phyloP scores from a whole-genome alignment of 805 yeast genomes.

The Ogataea kodamae region DNA sequence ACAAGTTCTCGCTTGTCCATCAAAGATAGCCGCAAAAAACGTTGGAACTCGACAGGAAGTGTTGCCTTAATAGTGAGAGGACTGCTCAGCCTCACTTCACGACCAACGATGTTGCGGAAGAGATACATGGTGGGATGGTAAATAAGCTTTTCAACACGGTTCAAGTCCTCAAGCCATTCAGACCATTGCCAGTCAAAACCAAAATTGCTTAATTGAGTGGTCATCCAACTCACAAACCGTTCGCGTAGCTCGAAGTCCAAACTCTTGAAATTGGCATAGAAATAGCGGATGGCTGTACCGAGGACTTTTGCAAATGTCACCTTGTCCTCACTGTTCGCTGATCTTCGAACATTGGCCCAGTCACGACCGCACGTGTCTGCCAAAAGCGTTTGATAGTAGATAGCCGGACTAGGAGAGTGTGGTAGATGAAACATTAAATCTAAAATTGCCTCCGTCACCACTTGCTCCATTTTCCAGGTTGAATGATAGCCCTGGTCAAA shows the following conservation, averaged over 20 bases:
- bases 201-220: conserved; percentile 89
- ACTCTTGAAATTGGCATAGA: conserved; percentile 62
- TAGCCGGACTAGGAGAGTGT: conserved; percentile 55
- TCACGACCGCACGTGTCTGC: conserved; percentile 85
- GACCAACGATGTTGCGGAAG: conserved; percentile 72
- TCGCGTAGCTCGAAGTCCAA: conserved; percentile 75
- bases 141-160: conserved; percentile 39
- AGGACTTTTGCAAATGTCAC: conserved; percentile 84
- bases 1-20: conserved; percentile 34
- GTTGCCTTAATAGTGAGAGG: conserved; percentile 67
- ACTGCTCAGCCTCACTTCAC: conserved; percentile 82
- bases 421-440: conserved; percentile 78
- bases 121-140: conserved; percentile 74
- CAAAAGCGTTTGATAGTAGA: conserved; percentile 80
- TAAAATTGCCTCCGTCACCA: conserved; percentile 78
- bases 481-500: conserved; percentile 41
- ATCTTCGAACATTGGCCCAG: conserved; percentile 42
- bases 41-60: conserved; percentile 56
- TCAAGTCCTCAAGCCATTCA: conserved; percentile 75
- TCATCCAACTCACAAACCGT: conserved; percentile 84
- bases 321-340: conserved; percentile 24
- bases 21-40: conserved; percentile 44
- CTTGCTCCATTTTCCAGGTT: conserved; percentile 89
- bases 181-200: conserved; percentile 97
- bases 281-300: conserved; percentile 85